Evolutionary conservation across 306 rosid species (phyloP).

Genomic region (Cyamopsis tetragonoloba): DNA sequence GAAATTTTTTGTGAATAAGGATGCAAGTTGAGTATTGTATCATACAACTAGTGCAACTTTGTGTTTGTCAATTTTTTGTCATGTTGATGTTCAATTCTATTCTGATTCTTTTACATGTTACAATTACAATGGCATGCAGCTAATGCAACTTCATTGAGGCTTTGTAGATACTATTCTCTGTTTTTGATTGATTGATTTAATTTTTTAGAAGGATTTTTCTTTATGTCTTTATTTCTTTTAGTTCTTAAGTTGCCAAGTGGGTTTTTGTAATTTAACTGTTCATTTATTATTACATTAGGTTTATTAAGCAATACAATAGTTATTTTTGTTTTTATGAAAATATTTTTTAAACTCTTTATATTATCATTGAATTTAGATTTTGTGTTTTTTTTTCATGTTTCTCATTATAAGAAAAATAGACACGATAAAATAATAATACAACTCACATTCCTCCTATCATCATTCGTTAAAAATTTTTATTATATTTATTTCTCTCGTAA

Average conservation of each 20-base stretch:
- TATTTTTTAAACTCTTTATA: no score
- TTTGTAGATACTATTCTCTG: constrained; percentile 1
- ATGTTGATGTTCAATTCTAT: neutral
- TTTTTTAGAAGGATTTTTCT: neutral
- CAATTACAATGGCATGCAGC: neutral
- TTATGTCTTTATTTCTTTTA: neutral
- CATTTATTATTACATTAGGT: no score
- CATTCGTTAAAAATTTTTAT: no score
- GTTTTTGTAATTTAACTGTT: no score
- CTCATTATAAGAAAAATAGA: no score
- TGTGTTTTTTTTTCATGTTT: no score
- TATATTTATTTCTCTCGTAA: no score
- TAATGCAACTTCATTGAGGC: neutral
- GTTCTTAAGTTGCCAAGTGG: constrained; percentile 14
- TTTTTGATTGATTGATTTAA: neutral
- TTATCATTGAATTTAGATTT: no score
- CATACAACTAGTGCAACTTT: neutral
- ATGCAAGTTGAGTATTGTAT: neutral
- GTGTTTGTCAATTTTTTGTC: neutral
- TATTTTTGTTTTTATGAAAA: no score
- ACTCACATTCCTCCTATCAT: no score
- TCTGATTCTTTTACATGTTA: constrained; percentile 14
- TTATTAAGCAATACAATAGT: no score
- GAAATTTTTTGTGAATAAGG: neutral
- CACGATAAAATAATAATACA: no score